A percentile compares a stretch with the other conserved stretches of the same genome.
Conservation (phyloP, 75 land plant genomes). For the Pinus tabuliformis region DNA sequence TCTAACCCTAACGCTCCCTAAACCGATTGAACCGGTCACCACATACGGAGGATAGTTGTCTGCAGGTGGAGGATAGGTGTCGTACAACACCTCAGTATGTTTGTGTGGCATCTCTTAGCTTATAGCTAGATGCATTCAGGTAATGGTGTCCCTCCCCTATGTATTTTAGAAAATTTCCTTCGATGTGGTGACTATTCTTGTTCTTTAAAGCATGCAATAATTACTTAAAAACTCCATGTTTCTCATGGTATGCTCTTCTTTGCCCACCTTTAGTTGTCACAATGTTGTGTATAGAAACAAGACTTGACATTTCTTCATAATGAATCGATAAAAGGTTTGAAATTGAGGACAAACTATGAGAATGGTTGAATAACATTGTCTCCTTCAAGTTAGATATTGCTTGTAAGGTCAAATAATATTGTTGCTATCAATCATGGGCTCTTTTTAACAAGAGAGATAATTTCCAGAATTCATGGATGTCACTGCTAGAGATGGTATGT, state of each 20-base stretch:
- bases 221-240: slow-evolving; percentile 36
- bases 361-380: slow-evolving; percentile 65
- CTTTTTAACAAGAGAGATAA: not conserved
- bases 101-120: no score
- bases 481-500: not conserved
- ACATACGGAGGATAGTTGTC: no score
- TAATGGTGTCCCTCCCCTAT: slow-evolving; percentile 9
- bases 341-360: slow-evolving; percentile 39
- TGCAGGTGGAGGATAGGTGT: no score
- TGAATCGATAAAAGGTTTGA: slow-evolving; percentile 49
- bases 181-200: slow-evolving; percentile 23
- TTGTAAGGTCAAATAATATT: slow-evolving; percentile 7
- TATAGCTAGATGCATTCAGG: no score
- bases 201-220: slow-evolving; percentile 46
- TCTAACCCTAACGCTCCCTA: no score
- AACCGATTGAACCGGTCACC: no score
- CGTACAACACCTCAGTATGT: no score
- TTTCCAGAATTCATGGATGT: not conserved
- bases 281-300: slow-evolving; percentile 45
- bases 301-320: slow-evolving; percentile 22
- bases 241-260: slow-evolving; percentile 39
- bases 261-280: slow-evolving; percentile 62
- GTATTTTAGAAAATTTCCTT: slow-evolving; percentile 57
- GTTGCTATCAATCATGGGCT: slow-evolving; percentile 21
- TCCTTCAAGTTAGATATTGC: slow-evolving; percentile 33